Evolutionary conservation across 2,329 filamentous ascomycete species (phyloP).

Genomic region (Ascochyta clinopodiicola): DNA sequence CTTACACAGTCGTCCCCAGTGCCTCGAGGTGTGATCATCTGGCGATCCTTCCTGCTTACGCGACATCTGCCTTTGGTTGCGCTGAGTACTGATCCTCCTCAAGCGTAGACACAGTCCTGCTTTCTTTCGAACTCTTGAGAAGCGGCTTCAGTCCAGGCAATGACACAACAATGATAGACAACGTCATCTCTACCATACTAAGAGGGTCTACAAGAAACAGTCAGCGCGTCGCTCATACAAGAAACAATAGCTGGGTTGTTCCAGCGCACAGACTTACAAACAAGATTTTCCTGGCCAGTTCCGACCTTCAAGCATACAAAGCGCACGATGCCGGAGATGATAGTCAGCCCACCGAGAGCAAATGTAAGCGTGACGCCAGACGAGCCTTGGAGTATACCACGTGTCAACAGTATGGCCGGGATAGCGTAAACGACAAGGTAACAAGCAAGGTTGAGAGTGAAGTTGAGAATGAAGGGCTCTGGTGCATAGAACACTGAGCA

Average conservation of each 20-base stretch:
- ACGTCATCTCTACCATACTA: conserved; percentile 32
- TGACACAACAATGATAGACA: conserved; percentile 32
- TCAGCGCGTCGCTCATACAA: not conserved
- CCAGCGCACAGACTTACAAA: conserved; percentile 25
- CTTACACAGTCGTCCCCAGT: no score
- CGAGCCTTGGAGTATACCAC: conserved; percentile 19
- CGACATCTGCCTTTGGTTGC: not conserved
- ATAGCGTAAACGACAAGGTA: conserved; percentile 29
- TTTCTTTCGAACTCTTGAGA: not conserved
- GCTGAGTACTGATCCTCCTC: not conserved
- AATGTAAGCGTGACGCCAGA: conserved; percentile 26
- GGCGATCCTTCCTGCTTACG: no score
- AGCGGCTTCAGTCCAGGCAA: conserved; percentile 30
- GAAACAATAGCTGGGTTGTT: no score
- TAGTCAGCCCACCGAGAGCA: conserved; percentile 26
- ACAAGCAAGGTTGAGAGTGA: conserved; percentile 31
- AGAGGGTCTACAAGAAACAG: conserved; percentile 16
- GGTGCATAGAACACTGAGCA: conserved; percentile 34
- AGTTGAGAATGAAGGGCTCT: conserved; percentile 34
- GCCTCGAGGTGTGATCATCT: no score
- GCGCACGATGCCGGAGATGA: conserved; percentile 26
- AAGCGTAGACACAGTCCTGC: not conserved
- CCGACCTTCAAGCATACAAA: conserved; percentile 29
- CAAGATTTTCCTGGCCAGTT: conserved; percentile 32
- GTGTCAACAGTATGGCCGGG: conserved; percentile 17